A percentile compares a stretch with the other conserved stretches of the same genome.
phyloP scores from a whole-genome alignment of 1,284 basidiomycete species.

The Cutaneotrichosporon dermatis region DNA sequence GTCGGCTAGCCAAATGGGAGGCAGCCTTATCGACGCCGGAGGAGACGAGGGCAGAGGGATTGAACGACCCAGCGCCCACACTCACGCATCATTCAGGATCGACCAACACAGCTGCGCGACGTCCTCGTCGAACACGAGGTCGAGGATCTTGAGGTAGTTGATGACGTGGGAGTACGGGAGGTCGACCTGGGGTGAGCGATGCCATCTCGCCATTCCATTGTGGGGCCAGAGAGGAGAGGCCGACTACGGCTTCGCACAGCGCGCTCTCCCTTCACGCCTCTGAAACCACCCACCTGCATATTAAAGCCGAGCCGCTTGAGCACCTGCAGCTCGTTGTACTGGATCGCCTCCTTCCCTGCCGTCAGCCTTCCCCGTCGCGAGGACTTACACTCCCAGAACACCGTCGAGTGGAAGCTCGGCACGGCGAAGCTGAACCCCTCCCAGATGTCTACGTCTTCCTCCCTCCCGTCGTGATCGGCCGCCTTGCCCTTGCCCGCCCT shows the following conservation, averaged over 20 bases:
- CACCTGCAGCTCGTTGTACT: constrained; percentile 95
- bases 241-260: constrained; percentile 23
- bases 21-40: background rate
- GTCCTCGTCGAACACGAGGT: constrained; percentile 62
- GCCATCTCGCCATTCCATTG: too few species aligned
- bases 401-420: constrained; percentile 40
- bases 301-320: constrained; percentile 89
- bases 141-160: constrained; percentile 89
- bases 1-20: too few species aligned
- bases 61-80: constrained; percentile 12
- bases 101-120: constrained; percentile 79
- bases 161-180: constrained; percentile 91
- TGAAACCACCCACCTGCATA: constrained; percentile 52
- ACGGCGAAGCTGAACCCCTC: constrained; percentile 36
- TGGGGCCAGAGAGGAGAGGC: too few species aligned
- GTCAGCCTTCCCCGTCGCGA: background rate
- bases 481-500: background rate
- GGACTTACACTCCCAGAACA: constrained; percentile 45
- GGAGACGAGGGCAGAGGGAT: background rate
- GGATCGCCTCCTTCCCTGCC: constrained; percentile 58
- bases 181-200: constrained; percentile 58
- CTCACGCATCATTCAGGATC: constrained; percentile 84
- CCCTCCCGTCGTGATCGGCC: background rate
- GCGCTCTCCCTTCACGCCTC: constrained; percentile 48
- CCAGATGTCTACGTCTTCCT: constrained; percentile 24